These are phyloP conservation scores for Sphagnum magellanicum DNA, from an alignment of 228 moss, liverwort and hornwort species.

Conservation along the genomic window DNA sequence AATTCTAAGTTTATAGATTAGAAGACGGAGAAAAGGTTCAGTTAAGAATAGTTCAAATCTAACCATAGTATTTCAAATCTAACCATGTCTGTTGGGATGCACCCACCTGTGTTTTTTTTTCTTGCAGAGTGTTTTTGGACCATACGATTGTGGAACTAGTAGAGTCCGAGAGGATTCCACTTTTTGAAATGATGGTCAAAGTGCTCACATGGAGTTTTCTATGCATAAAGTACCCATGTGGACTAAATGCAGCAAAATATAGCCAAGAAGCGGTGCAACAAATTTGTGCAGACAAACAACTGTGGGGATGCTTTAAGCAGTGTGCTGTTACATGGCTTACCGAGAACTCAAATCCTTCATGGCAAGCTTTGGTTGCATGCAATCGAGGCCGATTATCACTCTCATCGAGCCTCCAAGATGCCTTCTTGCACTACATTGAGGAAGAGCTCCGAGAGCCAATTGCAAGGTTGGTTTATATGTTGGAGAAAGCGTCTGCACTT, in stretches of 20 bases:
- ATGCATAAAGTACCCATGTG: constrained; percentile 50
- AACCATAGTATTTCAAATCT: too few relatives aligned
- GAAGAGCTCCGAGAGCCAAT: constrained; percentile 38
- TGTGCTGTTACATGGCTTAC: constrained; percentile 33
- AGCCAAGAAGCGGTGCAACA: constrained; percentile 44
- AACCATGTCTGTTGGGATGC: neutral
- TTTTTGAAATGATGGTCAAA: constrained; percentile 46
- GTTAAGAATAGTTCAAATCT: too few relatives aligned
- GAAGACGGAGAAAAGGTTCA: too few relatives aligned
- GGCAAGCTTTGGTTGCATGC: constrained; percentile 58
- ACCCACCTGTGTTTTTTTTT: neutral
- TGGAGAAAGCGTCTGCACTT: constrained; percentile 41
- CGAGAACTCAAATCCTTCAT: constrained; percentile 30
- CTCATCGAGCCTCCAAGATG: constrained; percentile 55
- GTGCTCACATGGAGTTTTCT: constrained; percentile 59
- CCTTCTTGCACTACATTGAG: constrained; percentile 51
- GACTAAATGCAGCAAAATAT: constrained; percentile 30
- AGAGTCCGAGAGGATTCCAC: constrained; percentile 28
- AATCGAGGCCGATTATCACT: constrained; percentile 34
- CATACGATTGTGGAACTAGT: constrained; percentile 42
- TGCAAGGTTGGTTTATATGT: constrained; percentile 41
- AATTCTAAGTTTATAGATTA: too few relatives aligned
- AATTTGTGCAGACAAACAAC: constrained; percentile 40
- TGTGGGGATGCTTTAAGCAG: constrained; percentile 38
- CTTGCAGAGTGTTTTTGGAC: constrained; percentile 48